These are phyloP conservation scores for Pueraria montana DNA, from an alignment of 306 rosid genomes.

Conservation along the genomic window DNA sequence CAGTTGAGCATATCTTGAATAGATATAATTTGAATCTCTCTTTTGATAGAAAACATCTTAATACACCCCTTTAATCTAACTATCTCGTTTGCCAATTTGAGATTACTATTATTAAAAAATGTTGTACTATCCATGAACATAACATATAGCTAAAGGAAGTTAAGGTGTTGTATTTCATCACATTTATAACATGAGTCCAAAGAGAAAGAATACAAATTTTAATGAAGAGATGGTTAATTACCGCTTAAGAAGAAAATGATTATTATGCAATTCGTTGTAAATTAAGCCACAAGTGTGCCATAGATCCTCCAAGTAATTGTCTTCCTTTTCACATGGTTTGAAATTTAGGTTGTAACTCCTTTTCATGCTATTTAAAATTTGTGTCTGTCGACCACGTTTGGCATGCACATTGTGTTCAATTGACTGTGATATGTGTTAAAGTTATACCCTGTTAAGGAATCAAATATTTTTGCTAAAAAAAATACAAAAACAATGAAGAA, in stretches of 20 bases:
- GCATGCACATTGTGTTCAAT: background rate
- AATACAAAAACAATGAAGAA: background rate
- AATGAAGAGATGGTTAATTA: background rate
- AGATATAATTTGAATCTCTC: background rate
- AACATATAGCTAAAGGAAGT: background rate
- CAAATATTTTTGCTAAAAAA: background rate
- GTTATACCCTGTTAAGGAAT: background rate
- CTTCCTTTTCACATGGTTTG: background rate
- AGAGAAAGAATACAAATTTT: background rate
- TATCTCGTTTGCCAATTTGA: background rate
- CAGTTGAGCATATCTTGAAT: background rate
- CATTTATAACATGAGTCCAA: background rate
- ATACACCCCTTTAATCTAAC: background rate
- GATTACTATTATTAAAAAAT: background rate
- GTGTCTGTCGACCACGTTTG: background rate
- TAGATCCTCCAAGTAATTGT: background rate
- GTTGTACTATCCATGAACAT: background rate
- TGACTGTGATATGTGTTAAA: background rate
- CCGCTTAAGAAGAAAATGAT: background rate
- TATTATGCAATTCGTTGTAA: background rate
- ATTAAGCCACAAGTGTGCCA: background rate
- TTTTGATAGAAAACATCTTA: background rate
- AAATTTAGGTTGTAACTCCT: background rate
- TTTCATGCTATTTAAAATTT: background rate
- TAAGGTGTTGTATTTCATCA: background rate